A percentile compares a stretch with the other conserved stretches of the same genome.
These are phyloP conservation scores for Cryptosporidium bovis DNA, from an alignment of 169 alveolate genomes.

Conservation along the genomic window DNA sequence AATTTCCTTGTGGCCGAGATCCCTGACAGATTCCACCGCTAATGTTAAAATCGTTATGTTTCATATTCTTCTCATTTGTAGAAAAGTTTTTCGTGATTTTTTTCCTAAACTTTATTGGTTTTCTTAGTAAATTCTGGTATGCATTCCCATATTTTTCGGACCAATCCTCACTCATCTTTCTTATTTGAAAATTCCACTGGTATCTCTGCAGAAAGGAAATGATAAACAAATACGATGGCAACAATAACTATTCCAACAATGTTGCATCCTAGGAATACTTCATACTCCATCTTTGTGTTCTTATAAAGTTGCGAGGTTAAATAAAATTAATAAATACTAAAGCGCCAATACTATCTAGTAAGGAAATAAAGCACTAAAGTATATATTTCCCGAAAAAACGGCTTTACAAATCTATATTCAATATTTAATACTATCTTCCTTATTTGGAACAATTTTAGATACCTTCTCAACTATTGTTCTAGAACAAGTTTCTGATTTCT, in stretches of 20 bases:
- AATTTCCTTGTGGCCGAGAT: too few species aligned
- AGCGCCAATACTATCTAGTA: conserved; percentile 18
- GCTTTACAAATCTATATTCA: background rate
- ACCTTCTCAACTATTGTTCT: background rate
- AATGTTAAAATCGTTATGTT: background rate
- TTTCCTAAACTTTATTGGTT: conserved; percentile 9
- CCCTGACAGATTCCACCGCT: too few species aligned
- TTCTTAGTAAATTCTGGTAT: conserved; percentile 1
- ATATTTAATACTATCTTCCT: background rate
- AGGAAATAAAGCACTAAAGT: background rate
- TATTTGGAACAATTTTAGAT: background rate
- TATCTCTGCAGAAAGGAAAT: conserved; percentile 37
- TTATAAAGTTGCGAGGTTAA: background rate
- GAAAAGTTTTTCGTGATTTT: background rate
- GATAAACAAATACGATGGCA: conserved; percentile 37
- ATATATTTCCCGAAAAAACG: too few species aligned
- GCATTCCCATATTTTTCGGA: background rate
- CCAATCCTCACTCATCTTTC: conserved; percentile 17
- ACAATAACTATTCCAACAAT: conserved; percentile 55
- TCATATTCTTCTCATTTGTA: background rate
- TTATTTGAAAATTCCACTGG: conserved; percentile 34
- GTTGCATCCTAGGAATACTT: conserved; percentile 68
- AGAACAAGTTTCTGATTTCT: background rate
- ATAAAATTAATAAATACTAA: background rate
- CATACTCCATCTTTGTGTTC: conserved; percentile 46